These are phyloP conservation scores for Ceratocystis albifundus DNA, from an alignment of 2,329 filamentous ascomycete genomes.

Conservation along the genomic window DNA sequence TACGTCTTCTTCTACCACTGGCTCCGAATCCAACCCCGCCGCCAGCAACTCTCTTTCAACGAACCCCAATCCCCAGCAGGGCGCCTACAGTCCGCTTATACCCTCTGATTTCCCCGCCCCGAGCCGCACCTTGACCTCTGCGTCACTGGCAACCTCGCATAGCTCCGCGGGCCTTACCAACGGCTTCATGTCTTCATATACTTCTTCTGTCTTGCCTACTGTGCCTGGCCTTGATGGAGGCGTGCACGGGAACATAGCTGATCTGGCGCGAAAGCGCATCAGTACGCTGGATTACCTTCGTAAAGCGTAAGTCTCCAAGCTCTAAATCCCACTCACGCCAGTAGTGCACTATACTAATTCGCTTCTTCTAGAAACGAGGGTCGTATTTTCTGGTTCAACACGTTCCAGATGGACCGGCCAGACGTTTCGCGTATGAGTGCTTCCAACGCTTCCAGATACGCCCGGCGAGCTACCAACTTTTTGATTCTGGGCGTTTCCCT, in stretches of 20 bases:
- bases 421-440: conserved; percentile 75
- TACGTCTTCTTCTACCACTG: conserved; percentile 25
- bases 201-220: conserved; percentile 14
- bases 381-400: conserved; percentile 96
- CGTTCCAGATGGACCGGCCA: conserved; percentile 73
- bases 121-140: conserved; percentile 17
- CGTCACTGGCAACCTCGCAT: conserved; percentile 11
- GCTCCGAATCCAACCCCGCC: conserved; percentile 1
- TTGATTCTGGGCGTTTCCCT: conserved; percentile 85
- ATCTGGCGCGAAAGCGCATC: conserved; percentile 82
- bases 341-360: background rate
- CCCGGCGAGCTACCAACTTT: conserved; percentile 84
- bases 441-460: conserved; percentile 71
- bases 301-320: conserved; percentile 57
- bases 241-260: conserved; percentile 59
- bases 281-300: conserved; percentile 85
- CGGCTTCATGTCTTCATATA: conserved; percentile 20
- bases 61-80: background rate
- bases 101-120: conserved; percentile 22
- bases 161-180: conserved; percentile 1
- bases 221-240: conserved; percentile 35
- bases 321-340: background rate
- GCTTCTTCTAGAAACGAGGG: conserved; percentile 62
- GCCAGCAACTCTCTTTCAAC: background rate
- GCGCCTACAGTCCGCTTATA: conserved; percentile 21